These are phyloP conservation scores for Colletotrichum phormii DNA, from an alignment of 2,329 filamentous ascomycete genomes.

Conservation along the genomic window DNA sequence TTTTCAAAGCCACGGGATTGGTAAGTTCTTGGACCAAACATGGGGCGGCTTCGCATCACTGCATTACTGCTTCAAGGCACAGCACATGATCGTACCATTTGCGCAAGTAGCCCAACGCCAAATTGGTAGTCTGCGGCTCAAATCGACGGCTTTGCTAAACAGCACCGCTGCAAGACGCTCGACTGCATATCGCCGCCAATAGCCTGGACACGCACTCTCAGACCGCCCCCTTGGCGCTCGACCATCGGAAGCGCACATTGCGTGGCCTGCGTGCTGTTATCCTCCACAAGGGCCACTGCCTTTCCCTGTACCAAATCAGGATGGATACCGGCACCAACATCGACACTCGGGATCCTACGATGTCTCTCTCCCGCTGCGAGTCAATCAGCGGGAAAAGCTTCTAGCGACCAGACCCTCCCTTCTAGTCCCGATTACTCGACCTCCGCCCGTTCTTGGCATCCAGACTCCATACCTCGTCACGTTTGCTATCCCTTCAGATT, in stretches of 20 bases:
- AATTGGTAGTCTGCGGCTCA: neutral
- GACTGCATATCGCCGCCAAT: neutral
- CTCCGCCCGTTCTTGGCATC: conserved; percentile 14
- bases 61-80: neutral
- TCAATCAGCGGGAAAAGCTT: conserved; percentile 16
- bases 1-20: conserved; percentile 4
- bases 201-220: neutral
- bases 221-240: conserved; percentile 14
- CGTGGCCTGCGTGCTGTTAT: conserved; percentile 1
- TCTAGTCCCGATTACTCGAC: conserved; percentile 14
- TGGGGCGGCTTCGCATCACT: neutral
- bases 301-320: neutral
- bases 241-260: conserved; percentile 16
- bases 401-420: conserved; percentile 18
- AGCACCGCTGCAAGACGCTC: neutral
- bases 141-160: neutral
- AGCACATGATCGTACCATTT: conserved; percentile 13
- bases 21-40: conserved; percentile 6
- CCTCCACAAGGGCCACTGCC: neutral
- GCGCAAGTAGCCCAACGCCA: neutral
- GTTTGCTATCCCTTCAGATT: neutral
- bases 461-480: neutral
- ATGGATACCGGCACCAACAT: conserved; percentile 1
- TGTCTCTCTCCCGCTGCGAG: conserved; percentile 10
- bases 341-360: neutral